phyloP scores from a whole-genome alignment of 179 eudicot genomes.

The Corrigiola litoralis region DNA sequence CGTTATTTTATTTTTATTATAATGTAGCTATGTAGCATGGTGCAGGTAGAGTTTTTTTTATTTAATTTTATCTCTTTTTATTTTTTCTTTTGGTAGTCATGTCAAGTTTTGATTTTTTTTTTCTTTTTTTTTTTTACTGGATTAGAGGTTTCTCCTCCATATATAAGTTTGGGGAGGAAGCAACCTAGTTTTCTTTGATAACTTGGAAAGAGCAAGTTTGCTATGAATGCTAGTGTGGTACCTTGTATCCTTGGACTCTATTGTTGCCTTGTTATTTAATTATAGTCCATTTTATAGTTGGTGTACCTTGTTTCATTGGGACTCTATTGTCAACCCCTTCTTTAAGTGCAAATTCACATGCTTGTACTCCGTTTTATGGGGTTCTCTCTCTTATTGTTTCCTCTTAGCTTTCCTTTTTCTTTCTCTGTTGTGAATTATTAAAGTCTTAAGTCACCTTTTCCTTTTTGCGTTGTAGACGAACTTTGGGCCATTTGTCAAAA shows the following conservation, averaged over 20 bases:
- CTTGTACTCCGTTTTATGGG: too few species aligned
- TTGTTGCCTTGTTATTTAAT: slow-evolving; percentile 6
- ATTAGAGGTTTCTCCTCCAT: background rate
- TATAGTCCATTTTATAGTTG: slow-evolving; percentile 7
- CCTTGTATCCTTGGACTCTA: too few species aligned
- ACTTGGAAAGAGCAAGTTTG: slow-evolving; percentile 12
- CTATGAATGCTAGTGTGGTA: background rate
- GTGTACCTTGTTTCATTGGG: background rate
- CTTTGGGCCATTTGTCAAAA: slow-evolving; percentile 18
- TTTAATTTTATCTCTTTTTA: too few species aligned
- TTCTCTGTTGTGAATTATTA: background rate
- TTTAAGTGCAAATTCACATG: too few species aligned
- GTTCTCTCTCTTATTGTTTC: background rate
- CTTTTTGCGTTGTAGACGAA: background rate
- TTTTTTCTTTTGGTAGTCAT: too few species aligned
- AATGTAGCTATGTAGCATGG: background rate
- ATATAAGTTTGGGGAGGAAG: background rate
- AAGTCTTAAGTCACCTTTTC: background rate
- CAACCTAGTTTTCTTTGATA: slow-evolving; percentile 5
- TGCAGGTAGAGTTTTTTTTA: slow-evolving; percentile 5
- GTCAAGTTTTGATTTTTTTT: too few species aligned
- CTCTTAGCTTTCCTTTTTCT: background rate
- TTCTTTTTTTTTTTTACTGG: too few species aligned
- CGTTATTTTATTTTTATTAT: too few species aligned
- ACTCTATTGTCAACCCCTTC: background rate